phyloP scores from a whole-genome alignment of 768 basidiomycete genomes.

The Psilocybe tampanensis region DNA sequence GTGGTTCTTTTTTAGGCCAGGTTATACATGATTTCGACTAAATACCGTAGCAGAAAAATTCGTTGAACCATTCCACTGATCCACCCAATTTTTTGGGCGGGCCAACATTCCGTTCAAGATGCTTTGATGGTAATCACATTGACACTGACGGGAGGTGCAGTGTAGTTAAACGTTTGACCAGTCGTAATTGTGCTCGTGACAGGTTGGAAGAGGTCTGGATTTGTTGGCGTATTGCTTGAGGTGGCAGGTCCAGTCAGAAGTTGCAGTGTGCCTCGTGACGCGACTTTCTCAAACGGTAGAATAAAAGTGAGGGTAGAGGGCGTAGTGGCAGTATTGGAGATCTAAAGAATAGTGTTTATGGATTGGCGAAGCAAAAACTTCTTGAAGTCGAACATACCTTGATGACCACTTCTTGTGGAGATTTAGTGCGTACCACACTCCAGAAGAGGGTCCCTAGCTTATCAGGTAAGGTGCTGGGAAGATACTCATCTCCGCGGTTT shows the following conservation, averaged over 20 bases:
- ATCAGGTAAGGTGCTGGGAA: slow-evolving; percentile 62
- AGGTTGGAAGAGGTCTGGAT: slow-evolving; percentile 51
- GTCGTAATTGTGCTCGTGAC: slow-evolving; percentile 44
- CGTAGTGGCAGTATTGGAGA: slow-evolving; percentile 51
- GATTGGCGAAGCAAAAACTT: neutral
- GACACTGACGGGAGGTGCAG: slow-evolving; percentile 48
- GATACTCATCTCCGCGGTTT: slow-evolving; percentile 62
- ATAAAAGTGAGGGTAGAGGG: slow-evolving; percentile 49
- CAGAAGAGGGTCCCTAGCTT: slow-evolving; percentile 55
- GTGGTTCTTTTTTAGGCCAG: too few relatives aligned
- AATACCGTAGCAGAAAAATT: too few relatives aligned
- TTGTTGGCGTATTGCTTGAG: slow-evolving; percentile 56
- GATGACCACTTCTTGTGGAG: slow-evolving; percentile 49
- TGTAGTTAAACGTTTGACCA: slow-evolving; percentile 56
- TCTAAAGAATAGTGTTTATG: slow-evolving; percentile 32
- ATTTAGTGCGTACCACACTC: slow-evolving; percentile 52
- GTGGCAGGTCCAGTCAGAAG: slow-evolving; percentile 51
- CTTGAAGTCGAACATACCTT: slow-evolving; percentile 42
- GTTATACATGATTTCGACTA: too few relatives aligned
- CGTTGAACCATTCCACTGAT: too few relatives aligned
- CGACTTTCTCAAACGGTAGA: slow-evolving; percentile 55
- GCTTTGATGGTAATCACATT: slow-evolving; percentile 40
- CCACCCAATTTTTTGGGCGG: too few relatives aligned
- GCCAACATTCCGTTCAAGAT: slow-evolving; percentile 15
- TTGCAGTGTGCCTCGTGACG: slow-evolving; percentile 43